Evolutionary conservation across 371 early-diverging fungal genomes (phyloP), one percentile per base, ranked within the genome.

Genomic region (Thermomucor indicae-seudaticae): DNA sequence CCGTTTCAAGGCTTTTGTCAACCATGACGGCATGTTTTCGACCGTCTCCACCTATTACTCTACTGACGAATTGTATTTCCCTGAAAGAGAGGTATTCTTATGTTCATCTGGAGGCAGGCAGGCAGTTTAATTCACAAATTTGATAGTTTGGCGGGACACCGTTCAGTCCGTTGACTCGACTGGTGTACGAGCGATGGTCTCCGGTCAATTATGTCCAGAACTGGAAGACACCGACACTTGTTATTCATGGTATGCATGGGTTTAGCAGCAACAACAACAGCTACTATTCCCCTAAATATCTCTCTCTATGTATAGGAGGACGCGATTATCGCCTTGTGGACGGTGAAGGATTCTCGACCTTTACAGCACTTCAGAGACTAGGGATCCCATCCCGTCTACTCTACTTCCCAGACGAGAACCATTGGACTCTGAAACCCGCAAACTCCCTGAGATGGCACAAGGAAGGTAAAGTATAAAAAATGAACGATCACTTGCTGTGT

Each of bases 1-100:
- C 12, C 78, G 83, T 10, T 92, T 92, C 73, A 72, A 72, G 44
- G 85, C 80, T 22, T 64, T 92, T 41, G 89, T 89, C 29, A 90
- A 85, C 57, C 93, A 92, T 58, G 93, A 89, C 62, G 93, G 93
- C 49, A 79, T 90, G 53, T 91, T 92, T 55, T 78, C 80, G 31
- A 75, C 85, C 4, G 46, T 76, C 23, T 65, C 73, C 55, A 62
- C 74, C 1, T 91, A 80, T 60, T 91, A 85, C 56, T 70, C 82
- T 19, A 89, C 90, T 2, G 93, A 92, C 42, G 91, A 91, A 65
- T 73, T 90, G 29, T 91, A 80, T 58, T 92, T 92, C 72, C 76
- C 81, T 17, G 93, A 92, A 57, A 70, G 69, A 42, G 91, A 92
- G 53, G 74, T 78, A 60, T 34, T 6, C 32, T 6, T 8, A 1